Conservation (phyloP, 768 basidiomycete genomes). For the Rubroboletus pulcherrimus region DNA sequence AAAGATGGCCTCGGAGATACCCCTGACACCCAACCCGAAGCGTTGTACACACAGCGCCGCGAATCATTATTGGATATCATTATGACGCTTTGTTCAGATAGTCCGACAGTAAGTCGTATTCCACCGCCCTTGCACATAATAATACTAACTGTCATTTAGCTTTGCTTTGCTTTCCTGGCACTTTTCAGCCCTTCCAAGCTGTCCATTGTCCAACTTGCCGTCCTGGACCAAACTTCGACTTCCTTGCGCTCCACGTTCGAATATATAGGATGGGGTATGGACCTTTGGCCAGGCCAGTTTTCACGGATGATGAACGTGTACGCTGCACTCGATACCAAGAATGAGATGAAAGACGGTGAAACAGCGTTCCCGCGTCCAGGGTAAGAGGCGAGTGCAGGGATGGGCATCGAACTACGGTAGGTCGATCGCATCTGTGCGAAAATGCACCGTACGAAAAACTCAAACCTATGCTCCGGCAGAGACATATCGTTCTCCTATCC, state of each 20-base stretch:
- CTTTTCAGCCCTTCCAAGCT: slow-evolving; percentile 24
- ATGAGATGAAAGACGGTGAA: slow-evolving; percentile 26
- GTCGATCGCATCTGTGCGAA: neutral
- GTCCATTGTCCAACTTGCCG: slow-evolving; percentile 30
- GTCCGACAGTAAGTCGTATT: slow-evolving; percentile 13
- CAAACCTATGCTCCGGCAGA: slow-evolving; percentile 28
- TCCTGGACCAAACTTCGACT: slow-evolving; percentile 25
- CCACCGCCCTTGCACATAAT: neutral
- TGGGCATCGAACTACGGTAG: slow-evolving; percentile 20
- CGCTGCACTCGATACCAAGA: slow-evolving; percentile 15
- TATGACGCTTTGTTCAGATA: slow-evolving; percentile 11
- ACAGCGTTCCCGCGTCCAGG: slow-evolving; percentile 22
- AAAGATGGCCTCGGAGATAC: slow-evolving; percentile 17
- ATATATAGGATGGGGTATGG: slow-evolving; percentile 4
- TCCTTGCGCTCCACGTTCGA: slow-evolving; percentile 23
- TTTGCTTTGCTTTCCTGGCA: slow-evolving; percentile 30
- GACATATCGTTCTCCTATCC: slow-evolving; percentile 54
- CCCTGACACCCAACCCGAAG: slow-evolving; percentile 10
- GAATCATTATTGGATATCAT: slow-evolving; percentile 8
- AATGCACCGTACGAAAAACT: neutral
- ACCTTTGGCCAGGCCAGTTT: slow-evolving; percentile 13
- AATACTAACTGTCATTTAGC: slow-evolving; percentile 4
- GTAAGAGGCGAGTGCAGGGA: slow-evolving; percentile 7
- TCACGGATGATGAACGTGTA: slow-evolving; percentile 25
- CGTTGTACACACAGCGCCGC: slow-evolving; percentile 4